Evolutionary conservation across 345 rosid species (phyloP).

Genomic region (Brassica nigra): DNA sequence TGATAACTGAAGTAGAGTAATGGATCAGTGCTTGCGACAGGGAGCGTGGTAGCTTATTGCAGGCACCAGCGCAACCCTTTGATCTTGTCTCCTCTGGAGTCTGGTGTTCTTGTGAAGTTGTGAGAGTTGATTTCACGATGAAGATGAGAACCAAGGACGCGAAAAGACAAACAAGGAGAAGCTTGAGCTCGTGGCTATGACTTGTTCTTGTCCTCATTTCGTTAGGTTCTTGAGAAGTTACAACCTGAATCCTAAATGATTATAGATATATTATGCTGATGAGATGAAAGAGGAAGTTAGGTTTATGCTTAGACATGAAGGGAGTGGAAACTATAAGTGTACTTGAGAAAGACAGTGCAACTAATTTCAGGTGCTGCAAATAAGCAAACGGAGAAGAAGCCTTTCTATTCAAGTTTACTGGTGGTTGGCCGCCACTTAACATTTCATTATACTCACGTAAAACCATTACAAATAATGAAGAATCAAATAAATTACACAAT

Average conservation of each 20-base stretch:
- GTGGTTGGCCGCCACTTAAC: conserved; percentile 28
- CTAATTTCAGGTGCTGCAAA: conserved; percentile 26
- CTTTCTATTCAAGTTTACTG: conserved; percentile 29
- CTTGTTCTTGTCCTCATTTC: conserved; percentile 75
- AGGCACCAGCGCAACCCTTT: conserved; percentile 33
- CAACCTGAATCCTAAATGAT: not conserved
- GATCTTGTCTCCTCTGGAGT: conserved; percentile 2
- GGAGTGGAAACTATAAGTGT: not conserved
- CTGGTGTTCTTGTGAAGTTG: conserved; percentile 43
- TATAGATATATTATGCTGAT: not conserved
- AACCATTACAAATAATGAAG: not conserved
- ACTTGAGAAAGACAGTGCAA: conserved; percentile 29
- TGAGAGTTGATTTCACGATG: conserved; percentile 58
- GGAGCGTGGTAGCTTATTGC: conserved; percentile 61
- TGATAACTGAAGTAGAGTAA: conserved; percentile 79
- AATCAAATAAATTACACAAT: conserved; percentile 13
- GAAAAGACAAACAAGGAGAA: conserved; percentile 62
- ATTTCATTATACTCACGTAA: not conserved
- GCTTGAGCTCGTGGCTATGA: conserved; percentile 52
- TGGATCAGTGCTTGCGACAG: conserved; percentile 73
- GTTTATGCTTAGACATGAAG: conserved; percentile 40
- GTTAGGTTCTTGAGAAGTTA: conserved; percentile 5
- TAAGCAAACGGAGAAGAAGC: conserved; percentile 28
- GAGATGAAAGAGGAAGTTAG: conserved; percentile 13
- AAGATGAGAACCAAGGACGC: conserved; percentile 63